phyloP scores from a whole-genome alignment of 768 basidiomycete genomes.

The Panaeolus cyanescens region DNA sequence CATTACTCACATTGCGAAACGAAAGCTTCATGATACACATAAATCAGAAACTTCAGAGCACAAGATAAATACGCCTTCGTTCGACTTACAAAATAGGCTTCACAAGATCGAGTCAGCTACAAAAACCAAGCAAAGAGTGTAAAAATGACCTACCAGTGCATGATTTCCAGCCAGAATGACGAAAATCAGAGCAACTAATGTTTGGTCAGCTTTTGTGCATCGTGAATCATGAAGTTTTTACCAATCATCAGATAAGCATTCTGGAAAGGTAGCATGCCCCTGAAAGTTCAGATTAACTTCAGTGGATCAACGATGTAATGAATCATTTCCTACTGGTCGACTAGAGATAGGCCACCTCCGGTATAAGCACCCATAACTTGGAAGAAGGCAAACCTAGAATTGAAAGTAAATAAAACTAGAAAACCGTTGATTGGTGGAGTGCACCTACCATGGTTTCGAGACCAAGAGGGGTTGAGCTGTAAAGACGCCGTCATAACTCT shows the following conservation, averaged over 20 bases:
- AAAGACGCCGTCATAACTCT: constrained; percentile 50
- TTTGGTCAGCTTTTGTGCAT: not conserved
- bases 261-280: constrained; percentile 73
- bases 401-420: not conserved
- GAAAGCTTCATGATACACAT: constrained; percentile 40
- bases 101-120: not conserved
- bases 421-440: constrained; percentile 1
- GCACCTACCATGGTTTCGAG: constrained; percentile 49
- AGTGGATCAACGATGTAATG: not conserved
- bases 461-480: constrained; percentile 50
- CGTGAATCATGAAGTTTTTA: constrained; percentile 16
- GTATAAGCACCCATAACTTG: constrained; percentile 55
- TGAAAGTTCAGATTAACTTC: constrained; percentile 15
- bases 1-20: constrained; percentile 56
- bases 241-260: constrained; percentile 65
- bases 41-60: not conserved
- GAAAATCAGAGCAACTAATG: constrained; percentile 52
- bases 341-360: constrained; percentile 69
- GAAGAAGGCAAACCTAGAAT: constrained; percentile 45
- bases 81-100: constrained; percentile 64
- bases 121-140: not conserved
- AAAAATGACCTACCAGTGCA: constrained; percentile 53
- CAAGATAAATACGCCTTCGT: not conserved
- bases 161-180: constrained; percentile 79
- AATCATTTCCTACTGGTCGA: constrained; percentile 47